These are phyloP conservation scores for Vigna nakashimae DNA, from an alignment of 306 rosid genomes.

Conservation along the genomic window DNA sequence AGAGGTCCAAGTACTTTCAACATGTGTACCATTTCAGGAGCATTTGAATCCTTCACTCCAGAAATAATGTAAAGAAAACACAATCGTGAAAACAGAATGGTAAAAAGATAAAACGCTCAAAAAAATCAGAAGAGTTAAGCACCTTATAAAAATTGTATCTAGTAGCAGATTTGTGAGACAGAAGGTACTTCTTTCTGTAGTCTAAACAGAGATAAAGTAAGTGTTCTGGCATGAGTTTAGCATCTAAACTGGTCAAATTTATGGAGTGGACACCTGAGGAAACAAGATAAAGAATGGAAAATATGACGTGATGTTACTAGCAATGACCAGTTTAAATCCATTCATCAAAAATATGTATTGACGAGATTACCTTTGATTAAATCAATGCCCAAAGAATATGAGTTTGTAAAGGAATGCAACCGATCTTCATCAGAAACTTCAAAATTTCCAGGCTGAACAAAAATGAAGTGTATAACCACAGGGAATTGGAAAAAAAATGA, in stretches of 20 bases:
- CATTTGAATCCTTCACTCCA: constrained; percentile 75
- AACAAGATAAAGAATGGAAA: constrained; percentile 11
- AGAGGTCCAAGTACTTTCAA: constrained; percentile 70
- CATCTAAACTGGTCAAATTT: constrained; percentile 67
- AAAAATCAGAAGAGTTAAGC: constrained; percentile 15
- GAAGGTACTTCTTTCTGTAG: constrained; percentile 55
- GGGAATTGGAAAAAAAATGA: neutral
- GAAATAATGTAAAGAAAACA: constrained; percentile 21
- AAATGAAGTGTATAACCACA: constrained; percentile 26
- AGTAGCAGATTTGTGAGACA: constrained; percentile 50
- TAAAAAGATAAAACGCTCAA: neutral
- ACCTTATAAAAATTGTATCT: constrained; percentile 92
- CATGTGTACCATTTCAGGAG: constrained; percentile 76
- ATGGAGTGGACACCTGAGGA: constrained; percentile 60
- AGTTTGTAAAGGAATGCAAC: constrained; percentile 64
- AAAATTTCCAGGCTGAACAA: constrained; percentile 67
- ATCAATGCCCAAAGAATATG: constrained; percentile 68
- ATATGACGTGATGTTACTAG: neutral
- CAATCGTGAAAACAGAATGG: constrained; percentile 16
- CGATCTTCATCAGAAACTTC: constrained; percentile 63
- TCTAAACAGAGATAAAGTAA: constrained; percentile 76
- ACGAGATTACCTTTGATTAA: constrained; percentile 66
- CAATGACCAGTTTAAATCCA: neutral
- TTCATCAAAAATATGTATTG: neutral
- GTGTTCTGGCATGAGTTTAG: constrained; percentile 80